Conservation (phyloP, 768 basidiomycete genomes). For the Amanita subjunquillea region DNA sequence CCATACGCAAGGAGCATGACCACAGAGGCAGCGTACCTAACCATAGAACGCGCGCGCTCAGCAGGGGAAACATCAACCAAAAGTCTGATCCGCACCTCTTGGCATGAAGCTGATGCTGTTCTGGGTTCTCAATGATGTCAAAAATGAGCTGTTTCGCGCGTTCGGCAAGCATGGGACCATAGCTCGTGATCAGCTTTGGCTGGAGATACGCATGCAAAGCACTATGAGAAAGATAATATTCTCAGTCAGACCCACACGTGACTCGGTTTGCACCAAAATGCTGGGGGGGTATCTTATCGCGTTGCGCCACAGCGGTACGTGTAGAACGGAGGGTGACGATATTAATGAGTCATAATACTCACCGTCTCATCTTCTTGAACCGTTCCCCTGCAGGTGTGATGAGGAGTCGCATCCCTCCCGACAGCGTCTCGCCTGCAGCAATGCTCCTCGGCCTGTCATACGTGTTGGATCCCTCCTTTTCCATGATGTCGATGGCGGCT, state of each 20-base stretch:
- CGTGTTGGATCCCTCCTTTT: conserved; percentile 48
- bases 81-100: conserved; percentile 21
- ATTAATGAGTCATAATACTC: neutral
- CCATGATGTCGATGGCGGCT: conserved; percentile 58
- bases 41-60: neutral
- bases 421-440: conserved; percentile 49
- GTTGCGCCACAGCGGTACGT: neutral
- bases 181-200: conserved; percentile 37
- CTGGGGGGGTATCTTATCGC: neutral
- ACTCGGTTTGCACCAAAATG: neutral
- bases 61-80: neutral
- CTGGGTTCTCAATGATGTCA: conserved; percentile 31
- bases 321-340: neutral
- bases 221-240: conserved; percentile 15
- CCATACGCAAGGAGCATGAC: conserved; percentile 44
- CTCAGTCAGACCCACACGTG: neutral
- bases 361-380: conserved; percentile 55
- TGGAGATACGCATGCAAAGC: conserved; percentile 52
- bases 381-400: conserved; percentile 46
- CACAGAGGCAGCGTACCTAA: conserved; percentile 38
- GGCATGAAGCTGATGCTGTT: conserved; percentile 43
- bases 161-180: conserved; percentile 38
- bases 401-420: conserved; percentile 47
- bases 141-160: conserved; percentile 32
- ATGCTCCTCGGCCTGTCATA: conserved; percentile 46